These are phyloP conservation scores for Raphanus sativus DNA, from an alignment of 345 rosid genomes.

Conservation along the genomic window DNA sequence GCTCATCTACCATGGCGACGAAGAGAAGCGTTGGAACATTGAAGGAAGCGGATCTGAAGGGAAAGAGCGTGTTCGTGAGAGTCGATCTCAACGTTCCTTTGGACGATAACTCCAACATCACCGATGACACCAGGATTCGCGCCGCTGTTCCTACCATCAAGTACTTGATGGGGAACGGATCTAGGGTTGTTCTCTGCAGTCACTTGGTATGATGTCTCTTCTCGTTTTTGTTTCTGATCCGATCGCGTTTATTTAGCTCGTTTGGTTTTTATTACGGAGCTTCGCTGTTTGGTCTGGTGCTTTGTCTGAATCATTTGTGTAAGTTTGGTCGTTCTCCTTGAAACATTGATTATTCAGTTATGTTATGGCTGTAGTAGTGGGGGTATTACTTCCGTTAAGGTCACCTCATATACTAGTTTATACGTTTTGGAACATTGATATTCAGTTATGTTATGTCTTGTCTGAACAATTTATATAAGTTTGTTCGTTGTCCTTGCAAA, in stretches of 20 bases:
- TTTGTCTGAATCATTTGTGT: background rate
- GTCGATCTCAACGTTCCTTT: constrained; percentile 94
- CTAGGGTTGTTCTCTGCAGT: constrained; percentile 93
- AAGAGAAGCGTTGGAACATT: constrained; percentile 94
- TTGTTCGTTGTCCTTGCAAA: too few relatives aligned
- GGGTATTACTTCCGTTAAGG: too few relatives aligned
- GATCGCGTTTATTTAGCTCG: background rate
- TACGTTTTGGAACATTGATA: too few relatives aligned
- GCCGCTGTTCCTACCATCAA: constrained; percentile 98
- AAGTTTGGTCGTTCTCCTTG: too few relatives aligned
- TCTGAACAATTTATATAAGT: too few relatives aligned
- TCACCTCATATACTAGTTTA: too few relatives aligned
- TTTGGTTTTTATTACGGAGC: background rate
- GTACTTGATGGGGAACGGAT: constrained; percentile 81
- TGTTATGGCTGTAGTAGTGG: too few relatives aligned
- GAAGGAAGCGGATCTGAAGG: constrained; percentile 76
- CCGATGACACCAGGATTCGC: constrained; percentile 91
- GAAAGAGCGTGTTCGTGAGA: constrained; percentile 92
- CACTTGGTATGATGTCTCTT: constrained; percentile 64
- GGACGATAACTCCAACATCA: constrained; percentile 85
- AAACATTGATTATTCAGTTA: too few relatives aligned
- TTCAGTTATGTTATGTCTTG: too few relatives aligned
- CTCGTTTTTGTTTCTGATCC: background rate
- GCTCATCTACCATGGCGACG: constrained; percentile 63
- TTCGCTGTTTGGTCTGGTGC: background rate